Conservation (phyloP, 768 basidiomycete species). For the Psilocybe cyanescens region DNA sequence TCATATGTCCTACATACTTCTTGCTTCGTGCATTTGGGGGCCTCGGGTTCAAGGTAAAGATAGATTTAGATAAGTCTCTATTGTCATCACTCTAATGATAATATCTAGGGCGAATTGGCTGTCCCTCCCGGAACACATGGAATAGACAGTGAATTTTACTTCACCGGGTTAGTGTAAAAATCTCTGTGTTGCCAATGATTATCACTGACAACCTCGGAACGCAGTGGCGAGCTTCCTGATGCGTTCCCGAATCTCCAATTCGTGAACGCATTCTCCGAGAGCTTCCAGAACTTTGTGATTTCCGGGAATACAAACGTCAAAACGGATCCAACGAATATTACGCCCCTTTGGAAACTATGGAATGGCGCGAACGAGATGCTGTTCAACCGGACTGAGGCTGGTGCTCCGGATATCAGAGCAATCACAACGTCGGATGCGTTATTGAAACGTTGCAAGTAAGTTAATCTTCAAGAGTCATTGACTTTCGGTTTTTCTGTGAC, state of each 20-base stretch:
- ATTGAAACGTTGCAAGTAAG: constrained; percentile 40
- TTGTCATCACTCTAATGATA: not conserved
- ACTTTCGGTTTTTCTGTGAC: too few relatives aligned
- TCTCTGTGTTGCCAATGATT: not conserved
- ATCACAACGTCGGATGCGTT: constrained; percentile 33
- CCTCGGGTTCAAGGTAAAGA: constrained; percentile 36
- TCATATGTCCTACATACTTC: constrained; percentile 49
- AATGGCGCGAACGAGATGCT: constrained; percentile 41
- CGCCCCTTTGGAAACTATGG: constrained; percentile 40
- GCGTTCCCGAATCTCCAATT: constrained; percentile 39
- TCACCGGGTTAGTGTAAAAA: constrained; percentile 37
- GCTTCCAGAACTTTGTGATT: constrained; percentile 41
- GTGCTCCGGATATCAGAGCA: constrained; percentile 32
- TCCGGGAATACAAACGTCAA: constrained; percentile 36
- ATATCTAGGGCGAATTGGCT: constrained; percentile 43
- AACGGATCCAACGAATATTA: constrained; percentile 34
- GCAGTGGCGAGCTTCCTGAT: constrained; percentile 19
- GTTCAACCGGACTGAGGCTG: constrained; percentile 43
- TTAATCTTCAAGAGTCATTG: not conserved
- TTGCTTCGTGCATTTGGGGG: constrained; percentile 35
- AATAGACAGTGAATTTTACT: constrained; percentile 36
- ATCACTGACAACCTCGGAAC: too few relatives aligned
- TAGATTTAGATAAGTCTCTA: not conserved
- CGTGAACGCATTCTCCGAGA: constrained; percentile 37
- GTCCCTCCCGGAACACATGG: constrained; percentile 45